phyloP scores from a whole-genome alignment of 345 rosid species.

The Lumnitzera racemosa region DNA sequence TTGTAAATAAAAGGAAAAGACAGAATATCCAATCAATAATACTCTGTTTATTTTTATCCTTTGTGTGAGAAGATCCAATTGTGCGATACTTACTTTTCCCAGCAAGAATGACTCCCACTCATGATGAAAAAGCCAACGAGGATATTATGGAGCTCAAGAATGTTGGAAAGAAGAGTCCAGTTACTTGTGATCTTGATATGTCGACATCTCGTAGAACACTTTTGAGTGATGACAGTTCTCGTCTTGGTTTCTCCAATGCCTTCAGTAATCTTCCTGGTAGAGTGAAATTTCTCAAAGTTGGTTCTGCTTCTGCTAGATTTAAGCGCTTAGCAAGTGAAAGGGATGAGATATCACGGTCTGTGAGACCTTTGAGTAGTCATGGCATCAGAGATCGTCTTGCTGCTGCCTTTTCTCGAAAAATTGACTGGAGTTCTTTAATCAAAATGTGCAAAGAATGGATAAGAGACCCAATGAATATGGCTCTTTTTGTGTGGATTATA shows the following conservation, averaged over 20 bases:
- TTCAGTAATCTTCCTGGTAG: constrained; percentile 24
- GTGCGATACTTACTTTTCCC: neutral
- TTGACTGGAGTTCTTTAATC: constrained; percentile 52
- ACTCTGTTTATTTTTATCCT: too few relatives aligned
- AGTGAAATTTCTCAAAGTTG: constrained; percentile 42
- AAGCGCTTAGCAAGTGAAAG: constrained; percentile 51
- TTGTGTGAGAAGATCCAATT: neutral
- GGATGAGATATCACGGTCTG: constrained; percentile 62
- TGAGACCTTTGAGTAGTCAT: constrained; percentile 38
- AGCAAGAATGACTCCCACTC: constrained; percentile 33
- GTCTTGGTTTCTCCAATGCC: constrained; percentile 13
- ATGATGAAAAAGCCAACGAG: constrained; percentile 26
- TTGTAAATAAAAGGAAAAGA: too few relatives aligned
- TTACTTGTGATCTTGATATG: constrained; percentile 27
- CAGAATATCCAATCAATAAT: too few relatives aligned
- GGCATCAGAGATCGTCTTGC: constrained; percentile 47
- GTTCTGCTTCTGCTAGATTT: constrained; percentile 67
- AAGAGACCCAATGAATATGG: constrained; percentile 73
- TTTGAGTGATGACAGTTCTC: constrained; percentile 25
- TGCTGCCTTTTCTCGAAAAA: constrained; percentile 46
- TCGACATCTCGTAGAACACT: constrained; percentile 43
- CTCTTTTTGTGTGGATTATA: constrained; percentile 64
- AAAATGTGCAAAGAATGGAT: constrained; percentile 70
- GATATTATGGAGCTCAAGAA: constrained; percentile 40
- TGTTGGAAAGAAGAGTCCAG: constrained; percentile 13